These are phyloP conservation scores for Sphagnum contortum DNA, from an alignment of 225 moss, liverwort and hornwort genomes.

Conservation along the genomic window DNA sequence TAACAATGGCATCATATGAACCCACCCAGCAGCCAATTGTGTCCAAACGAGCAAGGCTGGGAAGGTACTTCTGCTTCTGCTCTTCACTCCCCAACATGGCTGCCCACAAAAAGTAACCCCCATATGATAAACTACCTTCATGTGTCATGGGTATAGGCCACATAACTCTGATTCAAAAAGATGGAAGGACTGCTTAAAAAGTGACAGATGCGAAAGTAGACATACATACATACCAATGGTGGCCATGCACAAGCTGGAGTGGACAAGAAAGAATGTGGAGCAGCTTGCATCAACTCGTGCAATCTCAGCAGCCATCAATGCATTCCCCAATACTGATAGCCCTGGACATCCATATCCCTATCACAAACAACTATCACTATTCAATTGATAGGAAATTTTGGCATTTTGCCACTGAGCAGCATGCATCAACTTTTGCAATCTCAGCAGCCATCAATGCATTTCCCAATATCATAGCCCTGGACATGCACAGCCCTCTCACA, in stretches of 20 bases:
- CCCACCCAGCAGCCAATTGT: slow-evolving; percentile 87
- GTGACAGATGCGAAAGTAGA: too few relatives aligned
- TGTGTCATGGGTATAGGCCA: too few relatives aligned
- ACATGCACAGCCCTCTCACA: too few relatives aligned
- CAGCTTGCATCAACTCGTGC: slow-evolving; percentile 94
- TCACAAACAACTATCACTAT: slow-evolving; percentile 1
- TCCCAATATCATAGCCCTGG: too few relatives aligned
- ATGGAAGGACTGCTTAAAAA: too few relatives aligned
- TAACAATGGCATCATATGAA: slow-evolving; percentile 2
- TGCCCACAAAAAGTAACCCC: slow-evolving; percentile 9
- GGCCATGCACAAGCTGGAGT: slow-evolving; percentile 89
- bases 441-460: too few relatives aligned
- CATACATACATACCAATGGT: slow-evolving; percentile 52
- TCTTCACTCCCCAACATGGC: slow-evolving; percentile 93
- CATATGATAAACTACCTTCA: too few relatives aligned
- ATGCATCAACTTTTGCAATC: too few relatives aligned
- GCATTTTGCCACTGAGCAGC: too few relatives aligned
- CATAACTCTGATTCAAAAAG: too few relatives aligned
- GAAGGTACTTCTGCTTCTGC: slow-evolving; percentile 82
- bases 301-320: slow-evolving; percentile 64
- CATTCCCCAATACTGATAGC: slow-evolving; percentile 72
- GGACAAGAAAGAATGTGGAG: slow-evolving; percentile 89
- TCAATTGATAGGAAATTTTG: too few relatives aligned
- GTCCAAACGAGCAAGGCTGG: slow-evolving; percentile 78
- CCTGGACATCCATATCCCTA: slow-evolving; percentile 98